Evolutionary conservation across 1,284 basidiomycete genomes (phyloP).

Genomic region (Apiotrichum gracile): DNA sequence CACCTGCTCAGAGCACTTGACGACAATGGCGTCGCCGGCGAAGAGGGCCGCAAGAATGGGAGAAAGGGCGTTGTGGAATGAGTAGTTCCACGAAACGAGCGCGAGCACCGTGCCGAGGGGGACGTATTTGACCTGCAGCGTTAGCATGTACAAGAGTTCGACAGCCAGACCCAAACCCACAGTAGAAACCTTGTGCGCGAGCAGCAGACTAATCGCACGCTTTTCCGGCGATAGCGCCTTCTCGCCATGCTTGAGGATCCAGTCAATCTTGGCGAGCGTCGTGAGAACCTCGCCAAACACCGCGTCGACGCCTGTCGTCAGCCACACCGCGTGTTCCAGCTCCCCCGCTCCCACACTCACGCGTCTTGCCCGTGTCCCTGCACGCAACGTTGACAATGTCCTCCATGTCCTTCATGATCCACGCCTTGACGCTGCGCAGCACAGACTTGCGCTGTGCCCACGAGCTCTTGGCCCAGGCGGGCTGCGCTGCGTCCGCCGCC

Average conservation of each 20-base stretch:
- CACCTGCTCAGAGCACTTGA: conserved; percentile 91
- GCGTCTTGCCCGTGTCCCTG: conserved; percentile 91
- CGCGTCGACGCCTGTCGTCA: conserved; percentile 84
- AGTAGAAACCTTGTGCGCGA: conserved; percentile 69
- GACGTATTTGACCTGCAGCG: conserved; percentile 72
- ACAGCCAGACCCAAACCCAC: conserved; percentile 20
- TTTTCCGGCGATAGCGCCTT: conserved; percentile 63
- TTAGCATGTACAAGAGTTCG: not conserved
- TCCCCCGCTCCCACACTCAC: no score
- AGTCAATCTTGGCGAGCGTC: conserved; percentile 78
- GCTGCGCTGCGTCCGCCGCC: conserved; percentile 63
- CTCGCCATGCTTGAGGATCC: conserved; percentile 72
- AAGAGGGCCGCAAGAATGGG: conserved; percentile 87
- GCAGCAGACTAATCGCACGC: conserved; percentile 65
- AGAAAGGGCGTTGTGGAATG: conserved; percentile 86
- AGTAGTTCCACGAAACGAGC: conserved; percentile 72
- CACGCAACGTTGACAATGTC: conserved; percentile 81
- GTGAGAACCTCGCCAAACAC: conserved; percentile 83
- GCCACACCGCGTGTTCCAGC: no score
- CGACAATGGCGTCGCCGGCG: conserved; percentile 79
- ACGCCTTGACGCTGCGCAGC: conserved; percentile 76
- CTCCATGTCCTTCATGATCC: conserved; percentile 74
- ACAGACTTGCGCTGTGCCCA: conserved; percentile 74
- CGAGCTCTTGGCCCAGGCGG: conserved; percentile 62
- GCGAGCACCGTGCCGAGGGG: conserved; percentile 90